Conservation (phyloP, 257 asterid species). For the Ballota nigra region DNA sequence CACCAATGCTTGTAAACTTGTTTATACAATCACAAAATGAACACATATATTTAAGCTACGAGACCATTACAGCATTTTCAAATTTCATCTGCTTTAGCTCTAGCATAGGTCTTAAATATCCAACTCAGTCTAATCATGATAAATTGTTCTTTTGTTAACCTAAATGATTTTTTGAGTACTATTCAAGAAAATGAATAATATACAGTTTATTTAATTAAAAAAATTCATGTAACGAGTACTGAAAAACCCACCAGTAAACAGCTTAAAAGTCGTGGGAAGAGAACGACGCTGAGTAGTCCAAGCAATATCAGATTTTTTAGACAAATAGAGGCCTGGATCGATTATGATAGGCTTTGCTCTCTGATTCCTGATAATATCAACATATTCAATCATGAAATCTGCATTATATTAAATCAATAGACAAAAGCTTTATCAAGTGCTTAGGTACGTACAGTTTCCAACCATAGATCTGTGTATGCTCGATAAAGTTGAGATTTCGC, state of each 20-base stretch:
- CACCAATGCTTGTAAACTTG: neutral
- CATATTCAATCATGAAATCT: conserved; percentile 9
- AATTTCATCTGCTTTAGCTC: neutral
- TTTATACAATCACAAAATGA: neutral
- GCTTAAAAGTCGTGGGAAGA: conserved; percentile 76
- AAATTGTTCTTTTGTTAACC: neutral
- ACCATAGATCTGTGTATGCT: conserved; percentile 80
- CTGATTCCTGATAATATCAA: conserved; percentile 66
- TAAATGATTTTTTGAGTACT: neutral
- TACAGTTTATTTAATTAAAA: neutral
- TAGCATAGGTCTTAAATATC: neutral
- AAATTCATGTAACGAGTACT: neutral
- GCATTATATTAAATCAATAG: neutral
- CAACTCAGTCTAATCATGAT: neutral
- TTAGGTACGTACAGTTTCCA: conserved; percentile 87
- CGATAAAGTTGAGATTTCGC: conserved; percentile 84
- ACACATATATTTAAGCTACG: neutral
- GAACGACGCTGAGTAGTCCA: conserved; percentile 92
- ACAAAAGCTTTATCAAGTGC: neutral
- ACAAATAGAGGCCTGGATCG: conserved; percentile 93
- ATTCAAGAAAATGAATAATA: neutral
- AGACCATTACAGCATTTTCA: neutral
- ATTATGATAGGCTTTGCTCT: conserved; percentile 89
- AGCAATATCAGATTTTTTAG: conserved; percentile 85
- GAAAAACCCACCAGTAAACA: conserved; percentile 74